phyloP scores from a whole-genome alignment of 257 asterid genomes.

The Salvia splendens region DNA sequence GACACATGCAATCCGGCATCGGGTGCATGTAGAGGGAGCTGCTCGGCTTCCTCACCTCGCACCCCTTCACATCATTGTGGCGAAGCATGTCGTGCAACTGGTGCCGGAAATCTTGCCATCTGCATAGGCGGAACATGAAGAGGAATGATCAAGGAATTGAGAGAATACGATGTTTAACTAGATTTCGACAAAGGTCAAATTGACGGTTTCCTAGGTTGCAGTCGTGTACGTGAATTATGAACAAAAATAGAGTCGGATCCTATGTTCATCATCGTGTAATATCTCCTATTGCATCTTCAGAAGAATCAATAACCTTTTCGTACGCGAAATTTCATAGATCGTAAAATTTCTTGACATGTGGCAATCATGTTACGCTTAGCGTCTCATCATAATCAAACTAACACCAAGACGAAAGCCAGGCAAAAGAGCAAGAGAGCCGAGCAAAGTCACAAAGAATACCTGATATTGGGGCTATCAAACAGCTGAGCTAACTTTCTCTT shows the following conservation, averaged over 20 bases:
- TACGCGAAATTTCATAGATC: no score
- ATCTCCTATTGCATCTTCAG: no score
- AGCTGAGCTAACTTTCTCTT: constrained; percentile 85
- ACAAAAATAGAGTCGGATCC: no score
- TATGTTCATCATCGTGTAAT: no score
- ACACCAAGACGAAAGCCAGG: background rate
- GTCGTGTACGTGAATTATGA: background rate
- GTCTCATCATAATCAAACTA: background rate
- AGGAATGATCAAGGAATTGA: background rate
- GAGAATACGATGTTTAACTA: background rate
- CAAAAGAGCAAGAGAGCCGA: background rate
- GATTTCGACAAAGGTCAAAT: background rate
- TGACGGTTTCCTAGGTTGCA: background rate
- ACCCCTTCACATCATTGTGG: constrained; percentile 77
- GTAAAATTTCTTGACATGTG: no score
- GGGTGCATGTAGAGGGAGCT: constrained; percentile 84
- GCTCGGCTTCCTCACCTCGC: constrained; percentile 70
- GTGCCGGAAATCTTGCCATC: constrained; percentile 70
- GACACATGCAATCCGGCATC: constrained; percentile 97
- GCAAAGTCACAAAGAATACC: constrained; percentile 44
- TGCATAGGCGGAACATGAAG: no score
- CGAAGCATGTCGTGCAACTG: constrained; percentile 92
- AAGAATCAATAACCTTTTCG: no score
- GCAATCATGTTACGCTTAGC: no score
- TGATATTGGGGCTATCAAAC: constrained; percentile 74